Evolutionary conservation across 2,329 filamentous ascomycete genomes (phyloP).

Genomic region (Dendrostoma leiphaemia): DNA sequence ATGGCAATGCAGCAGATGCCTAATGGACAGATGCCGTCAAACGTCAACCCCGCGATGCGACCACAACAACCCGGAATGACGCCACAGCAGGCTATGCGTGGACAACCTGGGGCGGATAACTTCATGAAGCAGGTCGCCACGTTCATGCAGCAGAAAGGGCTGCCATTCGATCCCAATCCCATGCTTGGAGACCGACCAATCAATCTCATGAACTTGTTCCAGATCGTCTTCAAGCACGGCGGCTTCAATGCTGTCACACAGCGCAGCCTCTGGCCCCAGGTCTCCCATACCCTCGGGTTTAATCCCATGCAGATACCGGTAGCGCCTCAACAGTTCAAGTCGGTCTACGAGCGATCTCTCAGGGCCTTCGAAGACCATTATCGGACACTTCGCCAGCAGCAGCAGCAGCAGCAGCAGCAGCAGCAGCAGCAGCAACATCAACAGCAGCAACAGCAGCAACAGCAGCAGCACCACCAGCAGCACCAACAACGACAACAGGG

Average conservation of each 20-base stretch:
- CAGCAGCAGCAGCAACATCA: constrained; percentile 36
- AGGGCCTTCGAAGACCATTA: constrained; percentile 71
- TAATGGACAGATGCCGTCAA: constrained; percentile 55
- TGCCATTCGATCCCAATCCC: constrained; percentile 74
- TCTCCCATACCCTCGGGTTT: constrained; percentile 66
- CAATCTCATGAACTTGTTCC: constrained; percentile 75
- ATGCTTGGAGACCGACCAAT: constrained; percentile 71
- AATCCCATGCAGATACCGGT: constrained; percentile 61
- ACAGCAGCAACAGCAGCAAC: constrained; percentile 31
- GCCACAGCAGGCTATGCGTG: constrained; percentile 21
- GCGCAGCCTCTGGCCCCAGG: constrained; percentile 68
- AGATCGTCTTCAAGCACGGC: constrained; percentile 71
- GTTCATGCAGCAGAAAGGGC: constrained; percentile 74
- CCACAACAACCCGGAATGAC: constrained; percentile 36
- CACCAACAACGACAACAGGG: constrained; percentile 33
- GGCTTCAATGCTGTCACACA: constrained; percentile 73
- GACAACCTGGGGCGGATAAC: constrained; percentile 56
- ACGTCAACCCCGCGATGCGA: constrained; percentile 46
- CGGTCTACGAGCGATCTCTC: constrained; percentile 74
- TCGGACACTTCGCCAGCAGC: constrained; percentile 51
- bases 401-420: constrained; percentile 43
- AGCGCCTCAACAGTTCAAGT: constrained; percentile 67
- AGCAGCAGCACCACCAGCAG: constrained; percentile 35
- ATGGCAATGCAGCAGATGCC: constrained; percentile 53
- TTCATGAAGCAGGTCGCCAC: constrained; percentile 74